Evolutionary conservation across 352 stramenopile species (phyloP).

Genomic region (Phytophthora pistaciae): DNA sequence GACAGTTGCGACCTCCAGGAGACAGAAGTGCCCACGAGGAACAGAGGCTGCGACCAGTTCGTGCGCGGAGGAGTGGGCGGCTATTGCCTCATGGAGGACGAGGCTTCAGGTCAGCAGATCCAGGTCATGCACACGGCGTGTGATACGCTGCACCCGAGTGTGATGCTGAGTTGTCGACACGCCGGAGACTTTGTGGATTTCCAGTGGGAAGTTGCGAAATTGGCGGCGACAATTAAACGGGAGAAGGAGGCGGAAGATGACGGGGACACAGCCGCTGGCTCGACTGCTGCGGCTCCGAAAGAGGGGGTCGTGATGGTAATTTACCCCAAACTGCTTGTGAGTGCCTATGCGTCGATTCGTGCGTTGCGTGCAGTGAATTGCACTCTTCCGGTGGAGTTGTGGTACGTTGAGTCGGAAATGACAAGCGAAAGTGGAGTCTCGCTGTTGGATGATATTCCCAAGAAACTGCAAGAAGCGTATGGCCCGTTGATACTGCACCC

Average conservation of each 20-base stretch:
- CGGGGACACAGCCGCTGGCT: not conserved
- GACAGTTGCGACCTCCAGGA: constrained; percentile 47
- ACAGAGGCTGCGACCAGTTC: constrained; percentile 51
- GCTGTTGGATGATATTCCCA: not conserved
- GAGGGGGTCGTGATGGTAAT: constrained; percentile 8
- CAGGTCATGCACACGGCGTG: constrained; percentile 51
- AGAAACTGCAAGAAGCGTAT: constrained; percentile 1
- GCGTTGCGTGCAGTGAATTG: not conserved
- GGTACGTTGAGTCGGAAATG: constrained; percentile 2
- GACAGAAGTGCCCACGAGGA: constrained; percentile 33
- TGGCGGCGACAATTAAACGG: constrained; percentile 16
- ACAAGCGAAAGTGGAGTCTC: not conserved
- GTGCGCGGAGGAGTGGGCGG: constrained; percentile 47
- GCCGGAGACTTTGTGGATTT: constrained; percentile 57
- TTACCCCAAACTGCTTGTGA: constrained; percentile 5
- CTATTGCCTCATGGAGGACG: constrained; percentile 60
- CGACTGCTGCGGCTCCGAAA: not conserved
- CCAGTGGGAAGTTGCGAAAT: constrained; percentile 30
- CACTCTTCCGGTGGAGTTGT: constrained; percentile 2
- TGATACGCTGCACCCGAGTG: constrained; percentile 40
- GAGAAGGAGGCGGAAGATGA: constrained; percentile 17
- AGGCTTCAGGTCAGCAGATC: constrained; percentile 41
- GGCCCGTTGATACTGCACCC: not conserved
- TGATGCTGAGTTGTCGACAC: constrained; percentile 54
- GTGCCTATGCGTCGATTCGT: constrained; percentile 6